phyloP scores from a whole-genome alignment of 169 alveolate genomes.

The Theileria equi region DNA sequence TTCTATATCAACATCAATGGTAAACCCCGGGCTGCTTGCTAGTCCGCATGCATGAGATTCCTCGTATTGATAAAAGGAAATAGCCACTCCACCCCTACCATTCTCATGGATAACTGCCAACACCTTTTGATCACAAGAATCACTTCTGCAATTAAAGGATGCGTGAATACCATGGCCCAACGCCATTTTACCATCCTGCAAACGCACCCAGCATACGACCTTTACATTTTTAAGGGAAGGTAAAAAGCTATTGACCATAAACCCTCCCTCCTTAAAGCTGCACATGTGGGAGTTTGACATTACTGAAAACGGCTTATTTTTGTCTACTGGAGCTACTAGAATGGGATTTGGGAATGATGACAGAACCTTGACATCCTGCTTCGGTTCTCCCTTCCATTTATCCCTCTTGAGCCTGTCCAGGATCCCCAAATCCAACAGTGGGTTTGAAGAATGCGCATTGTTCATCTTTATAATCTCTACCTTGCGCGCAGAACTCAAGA shows the following conservation, averaged over 20 bases:
- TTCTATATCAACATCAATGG: not conserved
- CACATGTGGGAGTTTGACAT: not conserved
- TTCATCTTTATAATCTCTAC: constrained; percentile 14
- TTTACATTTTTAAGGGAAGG: not conserved
- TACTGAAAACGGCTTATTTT: constrained; percentile 5
- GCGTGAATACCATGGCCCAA: not conserved
- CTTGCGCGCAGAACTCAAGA: constrained; percentile 12
- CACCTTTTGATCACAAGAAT: constrained; percentile 1
- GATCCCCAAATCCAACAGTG: constrained; percentile 24
- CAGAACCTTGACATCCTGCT: not conserved
- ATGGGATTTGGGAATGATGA: not conserved
- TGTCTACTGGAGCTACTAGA: not conserved
- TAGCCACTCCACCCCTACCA: not conserved
- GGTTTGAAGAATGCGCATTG: constrained; percentile 10
- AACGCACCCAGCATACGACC: constrained; percentile 11
- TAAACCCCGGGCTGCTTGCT: constrained; percentile 3
- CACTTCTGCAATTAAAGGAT: not conserved
- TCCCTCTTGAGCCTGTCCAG: constrained; percentile 12
- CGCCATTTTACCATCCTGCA: constrained; percentile 9
- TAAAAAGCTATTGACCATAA: not conserved
- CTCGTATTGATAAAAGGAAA: constrained; percentile 32
- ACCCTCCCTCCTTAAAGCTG: constrained; percentile 9
- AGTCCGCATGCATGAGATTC: constrained; percentile 17
- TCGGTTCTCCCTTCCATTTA: constrained; percentile 21
- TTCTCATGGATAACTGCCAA: constrained; percentile 2